Conservation (phyloP, 2,329 filamentous ascomycete species). For the Parafenestella ontariensis region DNA sequence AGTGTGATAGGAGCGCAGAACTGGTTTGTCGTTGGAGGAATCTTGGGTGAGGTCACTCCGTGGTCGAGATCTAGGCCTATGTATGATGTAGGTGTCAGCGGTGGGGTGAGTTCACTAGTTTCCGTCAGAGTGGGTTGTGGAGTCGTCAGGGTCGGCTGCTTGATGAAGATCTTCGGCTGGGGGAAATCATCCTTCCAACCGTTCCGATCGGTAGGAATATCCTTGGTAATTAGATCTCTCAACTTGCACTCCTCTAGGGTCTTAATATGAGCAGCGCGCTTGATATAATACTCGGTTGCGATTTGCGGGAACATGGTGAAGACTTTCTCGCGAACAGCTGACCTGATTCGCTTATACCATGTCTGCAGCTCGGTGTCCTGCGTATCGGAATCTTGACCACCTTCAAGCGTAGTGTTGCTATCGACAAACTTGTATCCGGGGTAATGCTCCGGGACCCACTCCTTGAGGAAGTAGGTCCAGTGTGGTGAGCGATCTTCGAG, state of each 20-base stretch:
- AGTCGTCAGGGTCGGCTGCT: neutral
- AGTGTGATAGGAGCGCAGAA: neutral
- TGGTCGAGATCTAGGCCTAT: neutral
- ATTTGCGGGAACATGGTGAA: constrained; percentile 31
- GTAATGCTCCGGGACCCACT: constrained; percentile 31
- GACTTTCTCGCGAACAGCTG: constrained; percentile 24
- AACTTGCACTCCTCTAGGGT: constrained; percentile 29
- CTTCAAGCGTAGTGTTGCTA: neutral
- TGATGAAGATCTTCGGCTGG: constrained; percentile 14
- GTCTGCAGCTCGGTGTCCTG: constrained; percentile 7
- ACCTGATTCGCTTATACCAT: constrained; percentile 27
- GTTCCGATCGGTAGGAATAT: constrained; percentile 22
- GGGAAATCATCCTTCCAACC: constrained; percentile 21
- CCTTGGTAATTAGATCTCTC: constrained; percentile 16
- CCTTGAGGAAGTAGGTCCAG: constrained; percentile 30
- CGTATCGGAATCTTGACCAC: no score
- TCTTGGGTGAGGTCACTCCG: neutral
- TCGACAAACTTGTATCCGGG: constrained; percentile 11
- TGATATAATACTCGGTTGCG: constrained; percentile 26
- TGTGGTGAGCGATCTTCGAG: constrained; percentile 22
- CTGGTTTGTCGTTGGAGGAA: neutral
- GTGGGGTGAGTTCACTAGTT: constrained; percentile 4
- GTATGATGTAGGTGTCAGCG: constrained; percentile 5
- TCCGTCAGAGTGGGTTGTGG: constrained; percentile 3
- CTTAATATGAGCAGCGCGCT: constrained; percentile 18